phyloP scores from a whole-genome alignment of 345 rosid species.

The Rhodomyrtus tomentosa region DNA sequence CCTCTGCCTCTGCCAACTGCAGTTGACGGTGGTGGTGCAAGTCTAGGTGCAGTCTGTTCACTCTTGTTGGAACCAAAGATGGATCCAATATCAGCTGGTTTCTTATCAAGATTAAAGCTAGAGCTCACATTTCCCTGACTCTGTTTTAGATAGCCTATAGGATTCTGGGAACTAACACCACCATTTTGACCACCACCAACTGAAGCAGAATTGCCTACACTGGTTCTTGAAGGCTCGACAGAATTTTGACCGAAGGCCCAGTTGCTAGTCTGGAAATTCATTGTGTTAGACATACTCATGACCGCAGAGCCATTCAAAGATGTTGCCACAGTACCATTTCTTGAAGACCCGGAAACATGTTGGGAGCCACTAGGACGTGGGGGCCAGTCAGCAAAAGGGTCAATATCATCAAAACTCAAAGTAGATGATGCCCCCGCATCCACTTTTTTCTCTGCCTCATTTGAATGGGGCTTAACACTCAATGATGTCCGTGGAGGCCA shows the following conservation, averaged over 20 bases:
- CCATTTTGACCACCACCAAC: constrained; percentile 18
- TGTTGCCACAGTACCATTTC: constrained; percentile 25
- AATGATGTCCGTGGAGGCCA: constrained; percentile 78
- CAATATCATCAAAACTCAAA: constrained; percentile 51
- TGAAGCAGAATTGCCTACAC: constrained; percentile 21
- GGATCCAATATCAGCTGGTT: constrained; percentile 54
- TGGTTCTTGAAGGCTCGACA: constrained; percentile 25
- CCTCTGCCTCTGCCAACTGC: constrained; percentile 76
- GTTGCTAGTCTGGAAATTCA: constrained; percentile 23
- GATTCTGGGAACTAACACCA: constrained; percentile 19
- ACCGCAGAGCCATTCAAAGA: constrained; percentile 11
- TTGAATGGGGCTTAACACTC: constrained; percentile 12
- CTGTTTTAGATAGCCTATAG: constrained; percentile 46
- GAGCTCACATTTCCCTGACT: constrained; percentile 31
- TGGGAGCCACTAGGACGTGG: constrained; percentile 38
- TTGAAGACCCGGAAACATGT: constrained; percentile 19
- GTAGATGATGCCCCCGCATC: constrained; percentile 26
- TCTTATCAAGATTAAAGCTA: constrained; percentile 29
- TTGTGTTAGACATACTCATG: constrained; percentile 8
- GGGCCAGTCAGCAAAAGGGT: constrained; percentile 95
- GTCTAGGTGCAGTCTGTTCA: constrained; percentile 49
- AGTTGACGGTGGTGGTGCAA: constrained; percentile 81
- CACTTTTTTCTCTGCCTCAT: constrained; percentile 24
- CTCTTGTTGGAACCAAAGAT: constrained; percentile 57
- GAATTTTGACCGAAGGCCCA: constrained; percentile 47